Conservation (phyloP, 441 rosid species). For the Lepidium campestre region DNA sequence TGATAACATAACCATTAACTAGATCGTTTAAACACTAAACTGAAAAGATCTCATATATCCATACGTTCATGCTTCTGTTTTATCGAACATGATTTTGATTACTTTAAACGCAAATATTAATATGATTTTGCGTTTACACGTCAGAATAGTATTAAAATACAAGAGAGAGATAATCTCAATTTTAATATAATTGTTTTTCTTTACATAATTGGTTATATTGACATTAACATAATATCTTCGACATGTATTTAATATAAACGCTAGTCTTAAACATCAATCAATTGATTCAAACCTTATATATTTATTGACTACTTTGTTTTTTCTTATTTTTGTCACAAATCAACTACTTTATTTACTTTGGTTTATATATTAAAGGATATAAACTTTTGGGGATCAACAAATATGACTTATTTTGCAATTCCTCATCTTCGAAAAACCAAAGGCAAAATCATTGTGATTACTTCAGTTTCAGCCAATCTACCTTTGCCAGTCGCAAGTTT, state of each 20-base stretch:
- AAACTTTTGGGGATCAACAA: conserved; percentile 44
- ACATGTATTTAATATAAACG: not conserved
- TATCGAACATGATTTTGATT: not conserved
- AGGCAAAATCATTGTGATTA: conserved; percentile 36
- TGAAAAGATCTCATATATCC: too few relatives aligned
- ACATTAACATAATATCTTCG: not conserved
- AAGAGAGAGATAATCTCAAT: too few relatives aligned
- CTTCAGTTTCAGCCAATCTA: conserved; percentile 21
- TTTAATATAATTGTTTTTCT: not conserved
- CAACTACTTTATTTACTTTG: not conserved
- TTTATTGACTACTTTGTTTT: not conserved
- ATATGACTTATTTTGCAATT: conserved; percentile 32
- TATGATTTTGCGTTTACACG: not conserved
- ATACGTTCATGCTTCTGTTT: not conserved
- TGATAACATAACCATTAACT: not conserved
- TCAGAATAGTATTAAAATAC: not conserved
- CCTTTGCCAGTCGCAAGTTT: conserved; percentile 21
- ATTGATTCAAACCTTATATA: not conserved
- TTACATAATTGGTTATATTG: not conserved
- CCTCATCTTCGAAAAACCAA: conserved; percentile 37
- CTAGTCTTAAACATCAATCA: not conserved
- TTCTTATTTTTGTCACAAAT: not conserved
- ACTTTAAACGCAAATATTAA: not conserved
- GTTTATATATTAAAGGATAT: conserved; percentile 23
- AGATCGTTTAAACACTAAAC: not conserved